phyloP scores from a whole-genome alignment of 805 yeast species.

The Blastobotrys terrestris region DNA sequence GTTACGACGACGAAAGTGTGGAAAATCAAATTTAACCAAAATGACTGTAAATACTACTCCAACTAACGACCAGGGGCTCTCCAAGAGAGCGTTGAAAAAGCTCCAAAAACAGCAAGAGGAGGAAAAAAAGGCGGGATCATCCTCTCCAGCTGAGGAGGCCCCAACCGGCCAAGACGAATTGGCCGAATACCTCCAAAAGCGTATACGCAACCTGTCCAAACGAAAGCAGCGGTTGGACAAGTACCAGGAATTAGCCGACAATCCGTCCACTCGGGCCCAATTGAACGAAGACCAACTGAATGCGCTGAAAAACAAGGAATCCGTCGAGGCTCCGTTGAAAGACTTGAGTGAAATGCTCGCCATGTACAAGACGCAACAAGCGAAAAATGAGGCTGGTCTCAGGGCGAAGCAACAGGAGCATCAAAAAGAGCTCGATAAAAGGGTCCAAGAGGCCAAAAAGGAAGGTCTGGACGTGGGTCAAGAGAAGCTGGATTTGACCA shows the following conservation, averaged over 20 bases:
- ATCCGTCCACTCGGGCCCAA: conserved; percentile 16
- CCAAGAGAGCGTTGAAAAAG: conserved; percentile 14
- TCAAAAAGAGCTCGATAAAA: conserved; percentile 10
- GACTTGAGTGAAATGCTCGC: conserved; percentile 28
- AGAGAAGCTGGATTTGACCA: conserved; percentile 19
- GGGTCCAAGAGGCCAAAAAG: conserved; percentile 14
- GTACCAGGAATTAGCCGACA: conserved; percentile 28
- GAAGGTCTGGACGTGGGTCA: conserved; percentile 18
- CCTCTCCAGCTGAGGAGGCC: conserved; percentile 1
- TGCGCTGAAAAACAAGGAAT: conserved; percentile 29
- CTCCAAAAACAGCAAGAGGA: conserved; percentile 8
- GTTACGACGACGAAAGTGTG: no score
- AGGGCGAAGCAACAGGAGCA: conserved; percentile 12
- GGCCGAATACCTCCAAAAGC: conserved; percentile 23
- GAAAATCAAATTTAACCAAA: background rate
- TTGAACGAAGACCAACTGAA: conserved; percentile 32
- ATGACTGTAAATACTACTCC: background rate
- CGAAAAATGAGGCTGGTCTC: conserved; percentile 11
- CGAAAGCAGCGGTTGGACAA: conserved; percentile 32
- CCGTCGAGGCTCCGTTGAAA: conserved; percentile 32
- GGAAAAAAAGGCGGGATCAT: background rate
- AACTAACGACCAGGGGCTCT: conserved; percentile 2
- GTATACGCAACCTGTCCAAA: conserved; percentile 33
- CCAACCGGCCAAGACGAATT: conserved; percentile 2
- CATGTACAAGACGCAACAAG: conserved; percentile 19